phyloP scores from a whole-genome alignment of 2,329 filamentous ascomycete species.

The Colletotrichum gigasporum region DNA sequence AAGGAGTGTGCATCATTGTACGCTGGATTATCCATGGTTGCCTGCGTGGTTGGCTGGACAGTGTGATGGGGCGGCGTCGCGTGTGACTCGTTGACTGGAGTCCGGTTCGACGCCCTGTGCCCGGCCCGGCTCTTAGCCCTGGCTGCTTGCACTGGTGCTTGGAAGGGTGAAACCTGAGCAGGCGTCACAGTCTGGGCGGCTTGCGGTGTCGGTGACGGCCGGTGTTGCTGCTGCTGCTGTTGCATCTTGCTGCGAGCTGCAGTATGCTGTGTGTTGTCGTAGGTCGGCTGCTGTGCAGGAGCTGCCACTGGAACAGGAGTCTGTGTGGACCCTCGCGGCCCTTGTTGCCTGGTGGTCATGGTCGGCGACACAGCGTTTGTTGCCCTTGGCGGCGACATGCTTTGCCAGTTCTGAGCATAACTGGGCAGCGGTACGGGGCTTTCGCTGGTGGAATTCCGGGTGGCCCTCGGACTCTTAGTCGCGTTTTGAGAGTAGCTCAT shows the following conservation, averaged over 20 bases:
- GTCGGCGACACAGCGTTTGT: slow-evolving; percentile 5
- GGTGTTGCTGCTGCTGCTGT: slow-evolving; percentile 39
- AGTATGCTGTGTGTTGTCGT: slow-evolving; percentile 22
- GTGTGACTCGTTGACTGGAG: slow-evolving; percentile 38
- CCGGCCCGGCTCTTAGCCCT: slow-evolving; percentile 46
- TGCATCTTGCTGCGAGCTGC: slow-evolving; percentile 33
- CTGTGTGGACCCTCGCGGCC: neutral
- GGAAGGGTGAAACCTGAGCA: slow-evolving; percentile 43
- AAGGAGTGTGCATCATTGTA: slow-evolving; percentile 34
- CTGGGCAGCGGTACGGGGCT: neutral
- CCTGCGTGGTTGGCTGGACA: slow-evolving; percentile 46
- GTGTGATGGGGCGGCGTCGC: slow-evolving; percentile 35
- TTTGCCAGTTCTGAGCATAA: slow-evolving; percentile 18
- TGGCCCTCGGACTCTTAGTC: neutral
- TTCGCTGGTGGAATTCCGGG: neutral
- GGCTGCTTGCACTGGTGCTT: slow-evolving; percentile 34
- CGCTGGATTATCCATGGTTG: slow-evolving; percentile 23
- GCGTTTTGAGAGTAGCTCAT: neutral
- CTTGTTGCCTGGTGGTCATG: slow-evolving; percentile 7
- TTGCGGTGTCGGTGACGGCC: slow-evolving; percentile 41
- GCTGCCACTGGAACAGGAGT: neutral
- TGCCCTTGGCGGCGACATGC: slow-evolving; percentile 7
- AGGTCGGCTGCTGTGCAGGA: neutral
- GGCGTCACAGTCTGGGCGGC: slow-evolving; percentile 31
- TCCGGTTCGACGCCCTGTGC: slow-evolving; percentile 43